Percentiles rank a stretch among this genome's conserved stretches.
phyloP scores from a whole-genome alignment of 1,284 basidiomycete species.

The Puccinia hordei region DNA sequence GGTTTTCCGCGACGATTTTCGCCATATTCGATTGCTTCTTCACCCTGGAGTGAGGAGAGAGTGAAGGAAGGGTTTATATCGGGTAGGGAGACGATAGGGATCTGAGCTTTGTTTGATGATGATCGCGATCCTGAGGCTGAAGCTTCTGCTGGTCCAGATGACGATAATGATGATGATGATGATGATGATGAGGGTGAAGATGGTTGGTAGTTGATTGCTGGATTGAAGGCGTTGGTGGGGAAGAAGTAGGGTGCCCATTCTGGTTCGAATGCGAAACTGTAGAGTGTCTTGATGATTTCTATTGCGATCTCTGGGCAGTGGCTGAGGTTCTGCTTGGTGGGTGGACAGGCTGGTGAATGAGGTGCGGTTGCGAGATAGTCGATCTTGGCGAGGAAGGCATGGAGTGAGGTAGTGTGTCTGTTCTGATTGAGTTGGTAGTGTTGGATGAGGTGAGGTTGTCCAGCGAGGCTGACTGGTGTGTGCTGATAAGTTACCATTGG shows the following conservation, averaged over 20 bases:
- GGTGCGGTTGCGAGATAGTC: slow-evolving; percentile 40
- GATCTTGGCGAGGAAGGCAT: slow-evolving; percentile 43
- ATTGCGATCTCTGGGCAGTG: slow-evolving; percentile 25
- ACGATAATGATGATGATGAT: background rate
- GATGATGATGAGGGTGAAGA: background rate
- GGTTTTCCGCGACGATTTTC: slow-evolving; percentile 48
- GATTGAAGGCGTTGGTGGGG: slow-evolving; percentile 29
- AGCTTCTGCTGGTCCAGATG: too few species aligned
- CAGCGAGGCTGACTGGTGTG: background rate
- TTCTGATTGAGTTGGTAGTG: background rate
- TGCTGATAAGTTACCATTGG: background rate
- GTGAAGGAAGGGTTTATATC: slow-evolving; percentile 31
- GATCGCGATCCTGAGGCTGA: too few species aligned
- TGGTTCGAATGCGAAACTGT: slow-evolving; percentile 39
- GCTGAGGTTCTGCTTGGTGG: slow-evolving; percentile 24
- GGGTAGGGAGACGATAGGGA: slow-evolving; percentile 30
- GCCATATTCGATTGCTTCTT: slow-evolving; percentile 42
- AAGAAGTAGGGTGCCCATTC: slow-evolving; percentile 47
- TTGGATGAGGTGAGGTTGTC: background rate
- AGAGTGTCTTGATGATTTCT: slow-evolving; percentile 33
- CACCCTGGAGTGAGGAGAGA: slow-evolving; percentile 34
- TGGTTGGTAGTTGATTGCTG: too few species aligned
- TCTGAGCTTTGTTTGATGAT: background rate
- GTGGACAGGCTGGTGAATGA: slow-evolving; percentile 35
- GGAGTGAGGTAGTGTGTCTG: slow-evolving; percentile 30